Conservation (phyloP, 768 basidiomycete genomes). For the Hortiboletus campestris region DNA sequence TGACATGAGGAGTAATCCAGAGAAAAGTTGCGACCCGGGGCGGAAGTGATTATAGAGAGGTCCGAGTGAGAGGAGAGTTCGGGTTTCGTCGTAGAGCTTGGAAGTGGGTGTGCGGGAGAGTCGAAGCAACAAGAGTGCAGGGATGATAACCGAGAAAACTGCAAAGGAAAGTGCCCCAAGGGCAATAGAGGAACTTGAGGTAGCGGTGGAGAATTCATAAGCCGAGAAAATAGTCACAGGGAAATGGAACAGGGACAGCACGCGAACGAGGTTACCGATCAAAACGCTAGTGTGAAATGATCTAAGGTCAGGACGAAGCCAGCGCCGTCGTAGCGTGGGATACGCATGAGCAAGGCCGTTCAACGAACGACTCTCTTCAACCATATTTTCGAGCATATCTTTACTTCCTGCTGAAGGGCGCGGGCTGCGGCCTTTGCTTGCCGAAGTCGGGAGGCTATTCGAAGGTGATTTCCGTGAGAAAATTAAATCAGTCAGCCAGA, state of each 20-base stretch:
- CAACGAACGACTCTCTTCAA: conserved; percentile 32
- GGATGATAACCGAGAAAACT: conserved; percentile 74
- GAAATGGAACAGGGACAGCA: conserved; percentile 91
- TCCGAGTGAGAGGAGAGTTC: conserved; percentile 85
- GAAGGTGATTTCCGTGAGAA: conserved; percentile 29
- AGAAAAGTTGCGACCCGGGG: conserved; percentile 88
- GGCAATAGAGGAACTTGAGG: conserved; percentile 58
- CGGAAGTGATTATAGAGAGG: conserved; percentile 95
- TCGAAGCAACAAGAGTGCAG: conserved; percentile 71
- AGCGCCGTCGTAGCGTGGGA: conserved; percentile 31
- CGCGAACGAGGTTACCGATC: conserved; percentile 88
- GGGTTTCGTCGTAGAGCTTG: conserved; percentile 93
- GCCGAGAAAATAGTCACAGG: conserved; percentile 91
- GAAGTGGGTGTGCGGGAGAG: conserved; percentile 78
- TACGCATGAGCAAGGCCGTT: conserved; percentile 23
- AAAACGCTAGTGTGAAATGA: conserved; percentile 81
- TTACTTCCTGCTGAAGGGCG: conserved; percentile 48
- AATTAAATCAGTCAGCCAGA: conserved; percentile 72
- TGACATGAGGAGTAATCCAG: conserved; percentile 72
- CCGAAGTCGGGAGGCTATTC: conserved; percentile 16
- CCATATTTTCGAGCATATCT: conserved; percentile 43
- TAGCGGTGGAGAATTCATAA: conserved; percentile 51
- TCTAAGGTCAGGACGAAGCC: conserved; percentile 54
- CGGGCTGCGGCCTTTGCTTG: conserved; percentile 35
- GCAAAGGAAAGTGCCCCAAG: conserved; percentile 83